phyloP scores from a whole-genome alignment of 306 rosid species.

The Acacia confusa region DNA sequence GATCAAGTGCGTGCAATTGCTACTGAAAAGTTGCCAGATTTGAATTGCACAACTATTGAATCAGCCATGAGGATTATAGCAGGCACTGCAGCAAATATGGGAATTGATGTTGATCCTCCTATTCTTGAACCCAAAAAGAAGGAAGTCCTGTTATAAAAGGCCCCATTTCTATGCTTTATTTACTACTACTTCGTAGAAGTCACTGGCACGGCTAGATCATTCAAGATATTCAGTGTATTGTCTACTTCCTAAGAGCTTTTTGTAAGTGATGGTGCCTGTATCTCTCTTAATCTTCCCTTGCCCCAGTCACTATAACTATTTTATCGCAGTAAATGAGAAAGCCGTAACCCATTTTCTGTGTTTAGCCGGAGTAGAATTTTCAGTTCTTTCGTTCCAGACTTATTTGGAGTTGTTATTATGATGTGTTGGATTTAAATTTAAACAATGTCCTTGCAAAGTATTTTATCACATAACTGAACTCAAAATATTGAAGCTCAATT shows the following conservation, averaged over 20 bases:
- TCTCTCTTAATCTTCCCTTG: not conserved
- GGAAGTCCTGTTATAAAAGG: conserved; percentile 37
- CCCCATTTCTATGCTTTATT: not conserved
- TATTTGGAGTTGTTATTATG: not conserved
- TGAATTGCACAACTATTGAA: conserved; percentile 81
- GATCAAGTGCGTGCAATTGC: conserved; percentile 86
- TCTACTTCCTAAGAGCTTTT: not conserved
- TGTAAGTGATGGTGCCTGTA: not conserved
- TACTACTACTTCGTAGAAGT: not conserved
- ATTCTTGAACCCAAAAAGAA: conserved; percentile 76
- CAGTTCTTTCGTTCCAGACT: not conserved
- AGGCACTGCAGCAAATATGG: conserved; percentile 99
- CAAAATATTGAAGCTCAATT: not conserved
- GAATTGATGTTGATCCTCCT: conserved; percentile 96
- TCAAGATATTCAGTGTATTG: not conserved
- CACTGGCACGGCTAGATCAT: not conserved
- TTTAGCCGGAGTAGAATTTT: not conserved
- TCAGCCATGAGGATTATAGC: conserved; percentile 98
- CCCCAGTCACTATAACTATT: not conserved
- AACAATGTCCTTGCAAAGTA: not conserved
- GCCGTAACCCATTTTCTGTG: not conserved
- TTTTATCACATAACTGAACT: not conserved
- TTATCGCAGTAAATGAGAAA: not conserved
- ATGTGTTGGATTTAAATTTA: not conserved
- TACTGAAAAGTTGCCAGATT: conserved; percentile 89